These are phyloP conservation scores for Taphrina sp. DNA, from an alignment of 1,139 yeast genomes.

Conservation along the genomic window DNA sequence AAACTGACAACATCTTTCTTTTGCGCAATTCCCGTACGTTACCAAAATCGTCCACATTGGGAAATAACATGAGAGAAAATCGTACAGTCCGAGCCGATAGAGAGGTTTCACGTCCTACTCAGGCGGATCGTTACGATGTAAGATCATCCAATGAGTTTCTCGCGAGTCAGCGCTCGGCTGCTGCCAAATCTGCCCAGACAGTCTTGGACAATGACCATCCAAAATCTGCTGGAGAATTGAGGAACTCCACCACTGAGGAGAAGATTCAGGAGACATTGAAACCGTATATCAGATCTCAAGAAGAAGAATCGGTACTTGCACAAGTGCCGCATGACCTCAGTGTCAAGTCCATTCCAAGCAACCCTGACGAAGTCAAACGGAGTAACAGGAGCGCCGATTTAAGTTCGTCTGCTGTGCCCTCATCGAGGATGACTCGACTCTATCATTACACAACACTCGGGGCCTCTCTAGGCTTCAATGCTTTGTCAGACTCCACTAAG, in stretches of 20 bases:
- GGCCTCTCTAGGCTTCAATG: slow-evolving; percentile 85
- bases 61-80: not conserved
- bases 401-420: slow-evolving; percentile 52
- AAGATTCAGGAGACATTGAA: not conserved
- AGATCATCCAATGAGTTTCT: not conserved
- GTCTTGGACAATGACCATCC: not conserved
- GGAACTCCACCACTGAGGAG: not conserved
- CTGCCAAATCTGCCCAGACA: not conserved
- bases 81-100: slow-evolving; percentile 1
- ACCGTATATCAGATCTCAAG: not conserved
- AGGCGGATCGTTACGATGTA: slow-evolving; percentile 14
- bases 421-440: slow-evolving; percentile 77
- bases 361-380: not conserved
- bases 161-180: not conserved
- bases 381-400: not conserved
- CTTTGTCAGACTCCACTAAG: slow-evolving; percentile 72
- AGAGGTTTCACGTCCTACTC: slow-evolving; percentile 6
- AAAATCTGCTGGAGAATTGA: not conserved
- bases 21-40: slow-evolving; percentile 7
- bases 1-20: slow-evolving; percentile 4
- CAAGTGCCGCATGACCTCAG: not conserved
- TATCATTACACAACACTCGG: slow-evolving; percentile 93
- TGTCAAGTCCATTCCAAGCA: not conserved
- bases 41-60: not conserved
- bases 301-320: not conserved